Conservation (phyloP, 768 basidiomycete species). For the Leccinum obscurum region DNA sequence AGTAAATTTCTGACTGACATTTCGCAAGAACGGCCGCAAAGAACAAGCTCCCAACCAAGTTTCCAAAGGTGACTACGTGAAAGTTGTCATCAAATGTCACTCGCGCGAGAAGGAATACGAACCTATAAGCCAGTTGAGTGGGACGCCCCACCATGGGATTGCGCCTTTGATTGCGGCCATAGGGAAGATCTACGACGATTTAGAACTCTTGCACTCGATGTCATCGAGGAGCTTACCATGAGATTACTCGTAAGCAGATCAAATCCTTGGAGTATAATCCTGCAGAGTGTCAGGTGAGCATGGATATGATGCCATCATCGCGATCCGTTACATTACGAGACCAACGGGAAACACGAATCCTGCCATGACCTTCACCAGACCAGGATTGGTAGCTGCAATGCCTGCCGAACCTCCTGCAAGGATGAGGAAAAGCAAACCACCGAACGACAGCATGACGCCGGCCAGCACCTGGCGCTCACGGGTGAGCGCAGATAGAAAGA, state of each 20-base stretch:
- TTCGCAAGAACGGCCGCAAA: constrained; percentile 66
- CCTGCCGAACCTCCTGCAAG: constrained; percentile 58
- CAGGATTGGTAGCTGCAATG: constrained; percentile 55
- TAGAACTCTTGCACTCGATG: not conserved
- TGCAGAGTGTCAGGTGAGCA: constrained; percentile 32
- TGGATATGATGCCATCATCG: not conserved
- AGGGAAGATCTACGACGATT: constrained; percentile 54
- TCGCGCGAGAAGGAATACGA: constrained; percentile 9
- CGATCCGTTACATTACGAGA: constrained; percentile 60
- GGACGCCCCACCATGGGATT: constrained; percentile 70
- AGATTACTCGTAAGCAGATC: constrained; percentile 77
- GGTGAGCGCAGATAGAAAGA: not conserved
- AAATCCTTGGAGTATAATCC: constrained; percentile 71
- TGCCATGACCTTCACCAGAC: constrained; percentile 62
- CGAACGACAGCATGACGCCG: constrained; percentile 74
- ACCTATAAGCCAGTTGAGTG: constrained; percentile 71
- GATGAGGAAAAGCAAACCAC: constrained; percentile 62
- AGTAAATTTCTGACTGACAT: constrained; percentile 41
- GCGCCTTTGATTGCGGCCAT: constrained; percentile 64
- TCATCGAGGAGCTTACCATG: constrained; percentile 47
- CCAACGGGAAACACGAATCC: constrained; percentile 77
- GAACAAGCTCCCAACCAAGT: constrained; percentile 68
- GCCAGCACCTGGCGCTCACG: constrained; percentile 62
- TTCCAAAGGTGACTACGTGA: constrained; percentile 63
- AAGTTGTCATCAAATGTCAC: not conserved